Conservation (phyloP, 352 stramenopile genomes). For the Phytophthora podocarpi region DNA sequence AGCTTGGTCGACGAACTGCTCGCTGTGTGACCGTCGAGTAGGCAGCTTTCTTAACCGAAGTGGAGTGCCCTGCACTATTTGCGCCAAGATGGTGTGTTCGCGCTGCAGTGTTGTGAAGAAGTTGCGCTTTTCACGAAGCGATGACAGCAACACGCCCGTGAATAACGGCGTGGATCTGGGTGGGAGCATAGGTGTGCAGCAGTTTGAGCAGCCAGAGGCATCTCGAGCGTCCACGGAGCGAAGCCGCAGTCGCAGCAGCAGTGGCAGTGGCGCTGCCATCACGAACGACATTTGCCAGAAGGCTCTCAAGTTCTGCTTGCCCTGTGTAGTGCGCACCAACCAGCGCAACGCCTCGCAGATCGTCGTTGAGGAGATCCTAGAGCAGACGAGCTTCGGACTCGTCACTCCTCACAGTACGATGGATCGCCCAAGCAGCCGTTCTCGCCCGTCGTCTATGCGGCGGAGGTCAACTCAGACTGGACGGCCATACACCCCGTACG, state of each 20-base stretch:
- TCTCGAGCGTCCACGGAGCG: slow-evolving; percentile 34
- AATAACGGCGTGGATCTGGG: slow-evolving; percentile 18
- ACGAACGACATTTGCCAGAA: slow-evolving; percentile 51
- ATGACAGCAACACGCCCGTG: slow-evolving; percentile 13
- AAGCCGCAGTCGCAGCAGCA: slow-evolving; percentile 32
- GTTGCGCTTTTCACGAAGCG: slow-evolving; percentile 39
- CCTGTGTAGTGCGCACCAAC: slow-evolving; percentile 47
- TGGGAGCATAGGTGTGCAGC: slow-evolving; percentile 31
- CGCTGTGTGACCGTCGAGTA: slow-evolving; percentile 42
- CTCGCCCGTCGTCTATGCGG: slow-evolving; percentile 25
- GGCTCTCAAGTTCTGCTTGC: slow-evolving; percentile 53
- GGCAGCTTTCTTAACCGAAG: slow-evolving; percentile 41
- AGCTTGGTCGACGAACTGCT: slow-evolving; percentile 34
- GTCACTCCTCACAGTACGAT: slow-evolving; percentile 20
- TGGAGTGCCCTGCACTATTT: slow-evolving; percentile 38
- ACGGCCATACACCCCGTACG: slow-evolving; percentile 18
- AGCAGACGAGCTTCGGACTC: slow-evolving; percentile 28
- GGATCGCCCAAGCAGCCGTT: slow-evolving; percentile 16
- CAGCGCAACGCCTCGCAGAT: slow-evolving; percentile 47
- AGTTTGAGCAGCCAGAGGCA: slow-evolving; percentile 30
- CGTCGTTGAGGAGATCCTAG: slow-evolving; percentile 47
- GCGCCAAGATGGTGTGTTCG: slow-evolving; percentile 43
- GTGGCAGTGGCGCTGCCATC: slow-evolving; percentile 17
- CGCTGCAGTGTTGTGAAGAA: slow-evolving; percentile 60
- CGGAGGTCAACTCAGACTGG: slow-evolving; percentile 36